These are phyloP conservation scores for Diplodia mutila DNA, from an alignment of 2,329 filamentous ascomycete genomes.

Conservation along the genomic window DNA sequence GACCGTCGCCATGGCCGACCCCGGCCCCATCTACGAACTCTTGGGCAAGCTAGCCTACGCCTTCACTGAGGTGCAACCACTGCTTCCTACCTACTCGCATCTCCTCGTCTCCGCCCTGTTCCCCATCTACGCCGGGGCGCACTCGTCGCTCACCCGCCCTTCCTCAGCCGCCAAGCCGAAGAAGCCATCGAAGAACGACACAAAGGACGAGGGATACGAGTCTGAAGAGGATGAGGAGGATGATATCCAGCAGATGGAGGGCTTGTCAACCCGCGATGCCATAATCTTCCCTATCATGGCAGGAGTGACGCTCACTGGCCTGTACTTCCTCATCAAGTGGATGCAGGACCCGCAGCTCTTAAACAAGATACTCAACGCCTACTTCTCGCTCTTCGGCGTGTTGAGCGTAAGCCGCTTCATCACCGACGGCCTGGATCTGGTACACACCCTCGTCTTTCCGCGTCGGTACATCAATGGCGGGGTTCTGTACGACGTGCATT, in stretches of 20 bases:
- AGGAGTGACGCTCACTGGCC: conserved; percentile 68
- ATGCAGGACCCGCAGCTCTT: conserved; percentile 79
- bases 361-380: conserved; percentile 80
- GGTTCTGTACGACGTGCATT: conserved; percentile 54
- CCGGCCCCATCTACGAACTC: conserved; percentile 36
- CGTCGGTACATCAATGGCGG: conserved; percentile 63
- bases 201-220: conserved; percentile 47
- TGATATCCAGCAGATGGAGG: conserved; percentile 64
- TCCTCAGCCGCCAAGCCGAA: conserved; percentile 72
- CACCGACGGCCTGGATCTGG: conserved; percentile 70
- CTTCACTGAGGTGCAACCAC: conserved; percentile 45
- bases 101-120: conserved; percentile 71
- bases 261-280: conserved; percentile 75
- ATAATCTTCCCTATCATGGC: conserved; percentile 83
- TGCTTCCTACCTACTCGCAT: conserved; percentile 62
- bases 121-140: conserved; percentile 82
- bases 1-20: conserved; percentile 27
- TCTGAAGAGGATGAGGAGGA: conserved; percentile 58
- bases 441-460: conserved; percentile 73
- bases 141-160: conserved; percentile 82
- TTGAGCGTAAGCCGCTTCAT: conserved; percentile 74
- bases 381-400: conserved; percentile 81
- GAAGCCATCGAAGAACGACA: conserved; percentile 54
- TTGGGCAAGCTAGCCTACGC: conserved; percentile 50
- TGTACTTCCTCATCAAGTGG: conserved; percentile 91